These are phyloP conservation scores for Candida tunisiensis DNA, from an alignment of 1,139 yeast species.

Conservation along the genomic window DNA sequence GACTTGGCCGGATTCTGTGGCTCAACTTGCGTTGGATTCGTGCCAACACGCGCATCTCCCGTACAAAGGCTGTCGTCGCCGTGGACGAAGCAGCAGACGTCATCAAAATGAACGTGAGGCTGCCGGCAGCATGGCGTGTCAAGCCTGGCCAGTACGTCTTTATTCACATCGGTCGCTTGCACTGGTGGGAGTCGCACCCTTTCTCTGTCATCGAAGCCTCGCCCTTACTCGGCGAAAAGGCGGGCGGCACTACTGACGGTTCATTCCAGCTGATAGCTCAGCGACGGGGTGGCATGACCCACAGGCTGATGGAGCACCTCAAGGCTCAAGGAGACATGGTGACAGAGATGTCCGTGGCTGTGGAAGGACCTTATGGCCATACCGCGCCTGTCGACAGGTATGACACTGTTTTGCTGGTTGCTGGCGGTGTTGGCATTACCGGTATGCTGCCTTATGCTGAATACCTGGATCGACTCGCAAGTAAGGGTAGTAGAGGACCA, in stretches of 20 bases:
- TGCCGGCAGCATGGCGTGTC: constrained; percentile 24
- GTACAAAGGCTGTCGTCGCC: no score
- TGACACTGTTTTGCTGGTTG: constrained; percentile 36
- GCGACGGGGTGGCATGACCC: constrained; percentile 21
- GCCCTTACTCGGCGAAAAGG: constrained; percentile 17
- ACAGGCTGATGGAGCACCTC: constrained; percentile 7
- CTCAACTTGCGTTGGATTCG: constrained; percentile 23
- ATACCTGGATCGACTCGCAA: constrained; percentile 6
- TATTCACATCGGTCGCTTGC: constrained; percentile 30
- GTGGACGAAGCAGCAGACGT: constrained; percentile 15
- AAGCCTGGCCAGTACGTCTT: constrained; percentile 51
- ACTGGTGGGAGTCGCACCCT: constrained; percentile 44
- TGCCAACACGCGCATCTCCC: constrained; percentile 23
- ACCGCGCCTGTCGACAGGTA: constrained; percentile 36
- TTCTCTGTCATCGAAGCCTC: constrained; percentile 34
- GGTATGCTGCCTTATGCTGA: constrained; percentile 26
- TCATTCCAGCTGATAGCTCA: constrained; percentile 21
- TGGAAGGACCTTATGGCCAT: constrained; percentile 55
- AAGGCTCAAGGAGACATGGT: constrained; percentile 10
- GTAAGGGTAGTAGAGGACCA: no score
- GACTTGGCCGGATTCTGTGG: constrained; percentile 21
- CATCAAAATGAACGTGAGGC: constrained; percentile 13
- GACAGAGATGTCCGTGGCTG: constrained; percentile 20
- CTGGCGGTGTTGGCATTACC: constrained; percentile 70
- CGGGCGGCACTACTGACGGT: no score